Base-by-base conservation (phyloP, 305 asterid genomes). In the Galium porrigens region DNA sequence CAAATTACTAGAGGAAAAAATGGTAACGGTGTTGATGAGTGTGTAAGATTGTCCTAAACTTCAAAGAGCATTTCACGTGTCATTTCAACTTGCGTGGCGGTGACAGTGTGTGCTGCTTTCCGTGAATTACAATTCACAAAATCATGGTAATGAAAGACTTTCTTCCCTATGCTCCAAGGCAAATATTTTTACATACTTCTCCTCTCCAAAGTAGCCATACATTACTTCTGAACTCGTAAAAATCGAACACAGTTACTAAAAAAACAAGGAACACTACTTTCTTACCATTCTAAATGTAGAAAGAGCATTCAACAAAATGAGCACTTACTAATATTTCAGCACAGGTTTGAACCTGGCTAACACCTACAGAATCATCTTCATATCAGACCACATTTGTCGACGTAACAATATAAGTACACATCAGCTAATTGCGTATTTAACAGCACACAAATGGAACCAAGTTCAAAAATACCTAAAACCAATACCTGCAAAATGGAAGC, bases 401-500 rank as follows among this genome's bases (percentile, higher is more conserved):
- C 54, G 61, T 9, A n/a, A 73, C 48, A 61, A 41, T 64, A 77
- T 0, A 0, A 42, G 49, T 55, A 44, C 60, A 57, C 37, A 70
- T 71, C 0, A 42, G 4, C 65, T 71, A 76, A 62, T 46, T 71
- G 74, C 72, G 68, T 66, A 68, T 34, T 12, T 36, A 69, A 53
- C 64, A 69, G 62, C 69, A 59, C 78, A 70, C 39, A 76, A 68
- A 39, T 64, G 36, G 57, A 78, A 68, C 56, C 78, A 69, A 64
- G 59, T 62, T 66, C 64, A 72, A 65, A 72, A 76, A 69, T 70
- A 71, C 68, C 68, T 63, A 57, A 62, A 69, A 11, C 17, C 67
- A 71, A 78, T 30, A 72, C 67, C 78, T 63, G 67, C 75, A 77
- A 73, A 68, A 80, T 71, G 73, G 41, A 75, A 72, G 49, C 49